These are phyloP conservation scores for Eimeria necatrix DNA, from an alignment of 169 alveolate species.

Conservation along the genomic window DNA sequence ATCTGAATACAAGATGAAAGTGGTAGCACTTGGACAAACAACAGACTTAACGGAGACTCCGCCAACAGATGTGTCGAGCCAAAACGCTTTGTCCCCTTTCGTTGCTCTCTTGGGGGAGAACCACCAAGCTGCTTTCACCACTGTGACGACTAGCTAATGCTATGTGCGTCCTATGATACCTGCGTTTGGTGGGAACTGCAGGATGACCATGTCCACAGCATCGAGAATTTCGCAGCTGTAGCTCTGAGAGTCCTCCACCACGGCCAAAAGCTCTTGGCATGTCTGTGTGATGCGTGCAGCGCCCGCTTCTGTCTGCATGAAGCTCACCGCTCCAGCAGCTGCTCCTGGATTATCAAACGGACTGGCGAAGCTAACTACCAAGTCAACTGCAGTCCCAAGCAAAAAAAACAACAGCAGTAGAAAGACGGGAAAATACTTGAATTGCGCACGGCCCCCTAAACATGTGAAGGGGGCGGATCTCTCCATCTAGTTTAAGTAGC, in stretches of 20 bases:
- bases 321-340: slow-evolving; percentile 23
- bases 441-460: too few relatives aligned
- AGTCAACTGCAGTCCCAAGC: slow-evolving; percentile 12
- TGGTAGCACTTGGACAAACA: background rate
- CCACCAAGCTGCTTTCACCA: too few relatives aligned
- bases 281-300: slow-evolving; percentile 18
- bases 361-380: slow-evolving; percentile 52
- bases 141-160: too few relatives aligned
- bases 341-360: slow-evolving; percentile 3
- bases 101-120: too few relatives aligned
- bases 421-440: too few relatives aligned
- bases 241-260: slow-evolving; percentile 10
- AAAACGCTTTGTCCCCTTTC: too few relatives aligned
- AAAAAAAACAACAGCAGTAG: background rate
- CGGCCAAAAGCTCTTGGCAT: slow-evolving; percentile 47
- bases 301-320: slow-evolving; percentile 62
- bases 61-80: too few relatives aligned
- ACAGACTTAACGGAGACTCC: too few relatives aligned
- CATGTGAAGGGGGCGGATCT: too few relatives aligned
- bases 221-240: slow-evolving; percentile 16
- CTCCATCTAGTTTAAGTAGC: too few relatives aligned
- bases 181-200: slow-evolving; percentile 58
- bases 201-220: slow-evolving; percentile 48
- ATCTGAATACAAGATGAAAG: background rate
- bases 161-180: background rate